Evolutionary conservation across 352 stramenopile species (phyloP).

Genomic region (Globisporangium paddicum): DNA sequence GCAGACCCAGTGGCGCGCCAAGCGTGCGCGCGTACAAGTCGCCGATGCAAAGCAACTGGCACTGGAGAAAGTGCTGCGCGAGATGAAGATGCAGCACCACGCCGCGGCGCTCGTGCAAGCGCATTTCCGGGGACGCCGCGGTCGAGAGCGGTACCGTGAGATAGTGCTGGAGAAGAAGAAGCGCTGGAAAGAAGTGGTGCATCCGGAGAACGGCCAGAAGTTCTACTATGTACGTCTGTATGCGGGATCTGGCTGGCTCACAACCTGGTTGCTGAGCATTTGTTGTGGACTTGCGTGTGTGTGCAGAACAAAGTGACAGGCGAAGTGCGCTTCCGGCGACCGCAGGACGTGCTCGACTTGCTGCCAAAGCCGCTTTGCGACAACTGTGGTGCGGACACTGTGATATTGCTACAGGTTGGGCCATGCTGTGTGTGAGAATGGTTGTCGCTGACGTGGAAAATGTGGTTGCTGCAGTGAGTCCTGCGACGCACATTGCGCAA

Average conservation of each 20-base stretch:
- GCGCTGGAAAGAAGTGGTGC: constrained; percentile 90
- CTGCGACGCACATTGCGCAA: constrained; percentile 32
- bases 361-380: constrained; percentile 82
- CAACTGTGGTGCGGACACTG: constrained; percentile 70
- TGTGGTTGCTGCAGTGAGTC: constrained; percentile 5
- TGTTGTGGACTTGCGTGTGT: not conserved
- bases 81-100: constrained; percentile 57
- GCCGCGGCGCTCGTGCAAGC: constrained; percentile 75
- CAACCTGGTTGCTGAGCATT: not conserved
- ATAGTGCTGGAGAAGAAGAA: constrained; percentile 61
- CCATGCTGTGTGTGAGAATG: not conserved
- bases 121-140: constrained; percentile 62
- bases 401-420: too few species aligned
- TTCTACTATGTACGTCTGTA: constrained; percentile 93
- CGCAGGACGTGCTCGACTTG: constrained; percentile 90
- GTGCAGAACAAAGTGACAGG: constrained; percentile 89
- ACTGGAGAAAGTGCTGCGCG: constrained; percentile 34
- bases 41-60: constrained; percentile 23
- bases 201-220: constrained; percentile 55
- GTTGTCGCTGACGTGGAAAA: not conserved
- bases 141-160: constrained; percentile 53
- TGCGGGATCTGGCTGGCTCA: not conserved
- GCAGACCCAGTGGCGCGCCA: constrained; percentile 46
- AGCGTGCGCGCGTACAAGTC: constrained; percentile 25
- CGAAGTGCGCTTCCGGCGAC: constrained; percentile 87